Evolutionary conservation across 2,329 filamentous ascomycete species (phyloP), one percentile per base, ranked within the genome.

Genomic region (Setomelanomma holmii): DNA sequence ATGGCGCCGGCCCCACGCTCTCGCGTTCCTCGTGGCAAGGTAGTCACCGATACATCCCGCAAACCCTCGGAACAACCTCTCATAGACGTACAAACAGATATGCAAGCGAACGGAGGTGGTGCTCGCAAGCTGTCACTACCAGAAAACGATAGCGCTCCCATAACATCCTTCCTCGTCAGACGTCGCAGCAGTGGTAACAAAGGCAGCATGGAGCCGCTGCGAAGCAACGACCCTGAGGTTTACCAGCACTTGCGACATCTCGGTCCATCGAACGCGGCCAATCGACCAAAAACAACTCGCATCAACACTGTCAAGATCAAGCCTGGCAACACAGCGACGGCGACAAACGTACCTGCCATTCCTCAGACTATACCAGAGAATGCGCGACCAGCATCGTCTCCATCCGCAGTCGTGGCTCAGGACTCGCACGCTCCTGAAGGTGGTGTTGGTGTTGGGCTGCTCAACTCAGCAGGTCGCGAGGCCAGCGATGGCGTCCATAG

Each of bases 1-100:
- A 84, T 96, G 67, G 86, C 89, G 17, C 92, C 92, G 1, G 92
- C 93, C 1, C 93, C 93, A 1, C 89, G 91, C 68, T 86, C 86
- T 39, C 85, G 89, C 49, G 83, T 86, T n/a, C 83, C 81, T 17
- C 85, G 83, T 60, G 80, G 78, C 39, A 79, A 79, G 46, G 77
- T 86, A 34, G 71, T 86, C 16, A 77, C 79, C 51, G 80, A 82
- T 21, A 16, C 54, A 5, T 23, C 57, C 21, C 63, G 63, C 38
- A 66, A 62, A 42, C 54, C 56, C 11, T 62, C 64, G 3, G 68
- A 74, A 46, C 69, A 41, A 49, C 53, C 34, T 6, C 54, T 66
- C 24, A 47, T 58, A 5, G 59, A 63, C 16, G 55, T 49, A 17
- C 55, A 69, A 19, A 56, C 52, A 40, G 60, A 60, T 7, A 54